Evolutionary conservation across 2,329 filamentous ascomycete species (phyloP), one percentile per base, ranked within the genome.

Genomic region (Pyrenochaeta sp.): DNA sequence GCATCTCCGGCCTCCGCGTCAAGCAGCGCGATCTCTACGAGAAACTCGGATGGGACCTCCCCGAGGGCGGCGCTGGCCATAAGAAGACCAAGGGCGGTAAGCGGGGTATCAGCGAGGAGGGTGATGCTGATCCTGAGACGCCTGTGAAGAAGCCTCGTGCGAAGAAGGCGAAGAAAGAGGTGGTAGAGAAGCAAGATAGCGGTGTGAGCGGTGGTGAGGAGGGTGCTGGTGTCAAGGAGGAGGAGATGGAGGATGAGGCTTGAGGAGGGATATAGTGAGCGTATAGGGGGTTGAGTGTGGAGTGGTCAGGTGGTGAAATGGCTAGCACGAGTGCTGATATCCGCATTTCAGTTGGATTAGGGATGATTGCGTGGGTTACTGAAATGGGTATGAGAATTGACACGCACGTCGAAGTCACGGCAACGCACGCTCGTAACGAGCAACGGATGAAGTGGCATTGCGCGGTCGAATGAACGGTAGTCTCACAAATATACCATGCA

Each of bases 11-110:
- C 6, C 54, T 66, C 0, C 61, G 65, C 37, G 43, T 53, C 15
- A 52, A 63, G 22, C 64, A 67, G 44, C 53, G 54, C 32, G 48
- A 64, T 0, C 8, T 67, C 2, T 66, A 63, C 52, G 58, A 68
- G 9, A 49, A 64, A 2, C 22, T 58, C 0, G 65, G 65, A 12
- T 68, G 61, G 64, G 25, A 52, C 0, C n/a, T 64, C 0, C 62
- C 63, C 0, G 60, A 64, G 9, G 59, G 56, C 44, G 61, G 37
- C n/a, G 56, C 66, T 1, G 37, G 46, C 4, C 27, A 37, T 9
- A 57, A 47, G 54, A 52, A 51, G 46, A 32, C 28, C 27, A 42
- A 12, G 27, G 40, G 27, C 19, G 61, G 56, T 52, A 61, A 55
- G 32, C 34, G 56, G 12, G 36, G 30, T 8, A 22, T 19, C n/a